Evolutionary conservation across 768 basidiomycete species (phyloP).

Genomic region (Neoboletus subvelutipes): DNA sequence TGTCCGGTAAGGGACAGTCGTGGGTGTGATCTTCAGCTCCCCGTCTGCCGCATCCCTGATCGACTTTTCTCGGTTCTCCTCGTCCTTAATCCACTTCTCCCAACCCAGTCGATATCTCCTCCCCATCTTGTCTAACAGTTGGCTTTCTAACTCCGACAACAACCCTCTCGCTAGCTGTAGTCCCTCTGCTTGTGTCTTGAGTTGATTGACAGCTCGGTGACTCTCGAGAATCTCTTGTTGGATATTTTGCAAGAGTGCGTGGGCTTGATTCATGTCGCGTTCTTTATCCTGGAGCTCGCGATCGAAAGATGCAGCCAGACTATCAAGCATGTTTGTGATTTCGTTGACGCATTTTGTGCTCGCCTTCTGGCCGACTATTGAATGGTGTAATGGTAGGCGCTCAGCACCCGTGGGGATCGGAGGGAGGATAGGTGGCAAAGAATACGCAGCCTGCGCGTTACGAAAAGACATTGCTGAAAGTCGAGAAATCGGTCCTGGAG

Average conservation of each 20-base stretch:
- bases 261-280: conserved; percentile 86
- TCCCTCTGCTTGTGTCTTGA: conserved; percentile 66
- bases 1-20: conserved; percentile 45
- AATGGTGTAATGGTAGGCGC: conserved; percentile 78
- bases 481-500: conserved; percentile 76
- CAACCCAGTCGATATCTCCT: conserved; percentile 81
- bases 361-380: conserved; percentile 80
- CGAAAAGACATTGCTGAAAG: conserved; percentile 68
- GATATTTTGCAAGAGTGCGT: conserved; percentile 80
- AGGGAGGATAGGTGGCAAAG: conserved; percentile 43
- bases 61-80: conserved; percentile 71
- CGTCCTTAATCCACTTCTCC: conserved; percentile 90
- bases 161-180: conserved; percentile 57
- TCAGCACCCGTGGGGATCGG: conserved; percentile 49
- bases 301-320: conserved; percentile 87
- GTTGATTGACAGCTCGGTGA: conserved; percentile 68
- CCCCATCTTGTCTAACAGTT: conserved; percentile 74
- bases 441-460: conserved; percentile 56
- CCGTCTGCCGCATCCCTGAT: conserved; percentile 66
- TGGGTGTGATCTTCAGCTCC: conserved; percentile 46
- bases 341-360: conserved; percentile 84
- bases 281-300: conserved; percentile 90
- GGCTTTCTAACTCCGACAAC: conserved; percentile 62
- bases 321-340: conserved; percentile 82
- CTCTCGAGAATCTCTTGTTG: conserved; percentile 89